A percentile compares a stretch with the other conserved stretches of the same genome.
phyloP scores from a whole-genome alignment of 2,329 filamentous ascomycete genomes.

The Colletotrichum falcatum region DNA sequence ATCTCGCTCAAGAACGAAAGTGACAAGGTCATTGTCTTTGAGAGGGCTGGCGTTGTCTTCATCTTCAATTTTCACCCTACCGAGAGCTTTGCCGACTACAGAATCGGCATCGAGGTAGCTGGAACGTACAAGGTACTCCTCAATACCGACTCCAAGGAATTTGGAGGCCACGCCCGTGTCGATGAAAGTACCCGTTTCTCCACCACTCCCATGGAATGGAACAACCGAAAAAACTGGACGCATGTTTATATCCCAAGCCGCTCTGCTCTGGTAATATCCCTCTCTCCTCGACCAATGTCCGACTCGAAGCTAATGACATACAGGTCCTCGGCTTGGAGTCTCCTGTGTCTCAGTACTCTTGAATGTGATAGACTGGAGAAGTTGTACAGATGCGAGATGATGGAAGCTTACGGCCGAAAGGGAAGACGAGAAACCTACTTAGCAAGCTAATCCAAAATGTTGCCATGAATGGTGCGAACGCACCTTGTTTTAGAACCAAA shows the following conservation, averaged over 20 bases:
- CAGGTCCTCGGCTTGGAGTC: conserved; percentile 64
- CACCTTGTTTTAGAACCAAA: conserved; percentile 21
- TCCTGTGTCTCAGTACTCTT: conserved; percentile 44
- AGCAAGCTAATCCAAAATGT: conserved; percentile 11
- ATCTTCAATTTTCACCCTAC: conserved; percentile 96
- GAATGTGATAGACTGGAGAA: conserved; percentile 5
- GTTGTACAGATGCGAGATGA: neutral
- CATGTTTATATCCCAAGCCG: conserved; percentile 91
- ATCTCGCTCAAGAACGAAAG: conserved; percentile 92
- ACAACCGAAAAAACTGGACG: conserved; percentile 87
- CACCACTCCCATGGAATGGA: conserved; percentile 92
- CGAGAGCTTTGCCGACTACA: conserved; percentile 89
- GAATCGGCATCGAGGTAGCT: conserved; percentile 85
- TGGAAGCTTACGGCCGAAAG: neutral
- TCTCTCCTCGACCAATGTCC: neutral
- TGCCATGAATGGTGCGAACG: conserved; percentile 23
- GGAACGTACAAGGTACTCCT: conserved; percentile 91
- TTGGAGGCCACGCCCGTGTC: conserved; percentile 84
- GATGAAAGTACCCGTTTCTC: conserved; percentile 89
- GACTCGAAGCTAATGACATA: conserved; percentile 12
- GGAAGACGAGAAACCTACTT: neutral
- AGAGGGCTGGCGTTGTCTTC: conserved; percentile 89
- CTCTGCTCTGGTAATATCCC: conserved; percentile 78
- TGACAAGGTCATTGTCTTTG: conserved; percentile 97
- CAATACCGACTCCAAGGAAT: conserved; percentile 80